These are phyloP conservation scores for Cytospora chrysosperma DNA, from an alignment of 2,329 filamentous ascomycete species.

Conservation along the genomic window DNA sequence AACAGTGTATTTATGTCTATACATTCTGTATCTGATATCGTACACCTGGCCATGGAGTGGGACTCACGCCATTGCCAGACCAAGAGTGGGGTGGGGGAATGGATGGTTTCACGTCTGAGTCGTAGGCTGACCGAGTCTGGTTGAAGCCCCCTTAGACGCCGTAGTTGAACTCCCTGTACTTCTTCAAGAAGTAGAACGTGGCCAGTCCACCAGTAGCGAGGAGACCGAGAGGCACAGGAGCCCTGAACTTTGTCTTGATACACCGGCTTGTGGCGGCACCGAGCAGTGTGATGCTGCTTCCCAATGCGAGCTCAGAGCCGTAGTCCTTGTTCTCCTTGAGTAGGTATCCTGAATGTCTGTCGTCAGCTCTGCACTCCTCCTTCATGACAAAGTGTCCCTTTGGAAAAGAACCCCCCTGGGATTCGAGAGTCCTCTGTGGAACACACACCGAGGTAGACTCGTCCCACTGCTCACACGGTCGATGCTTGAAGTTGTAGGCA, in stretches of 20 bases:
- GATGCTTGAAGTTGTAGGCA: background rate
- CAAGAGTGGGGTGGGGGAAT: too few relatives aligned
- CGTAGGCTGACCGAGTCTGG: background rate
- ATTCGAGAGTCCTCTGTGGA: background rate
- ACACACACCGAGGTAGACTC: background rate
- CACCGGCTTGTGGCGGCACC: conserved; percentile 39
- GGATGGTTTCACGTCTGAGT: background rate
- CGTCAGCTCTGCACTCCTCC: background rate
- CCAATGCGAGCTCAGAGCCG: conserved; percentile 41
- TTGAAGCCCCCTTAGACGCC: conserved; percentile 34
- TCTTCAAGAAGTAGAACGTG: conserved; percentile 43
- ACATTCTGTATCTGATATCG: background rate
- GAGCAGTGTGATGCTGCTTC: conserved; percentile 39
- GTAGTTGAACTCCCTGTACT: conserved; percentile 41
- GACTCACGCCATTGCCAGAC: background rate
- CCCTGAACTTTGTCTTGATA: conserved; percentile 39
- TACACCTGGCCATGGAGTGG: background rate
- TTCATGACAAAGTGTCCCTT: background rate
- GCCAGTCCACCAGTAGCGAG: conserved; percentile 36
- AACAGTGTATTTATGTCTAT: too few relatives aligned
- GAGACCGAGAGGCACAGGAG: conserved; percentile 38
- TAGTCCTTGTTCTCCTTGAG: conserved; percentile 44
- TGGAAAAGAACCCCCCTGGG: background rate
- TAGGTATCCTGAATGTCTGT: conserved; percentile 36
- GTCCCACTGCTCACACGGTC: background rate